Conservation (phyloP, 345 rosid species). For the Jatropha curcas region DNA sequence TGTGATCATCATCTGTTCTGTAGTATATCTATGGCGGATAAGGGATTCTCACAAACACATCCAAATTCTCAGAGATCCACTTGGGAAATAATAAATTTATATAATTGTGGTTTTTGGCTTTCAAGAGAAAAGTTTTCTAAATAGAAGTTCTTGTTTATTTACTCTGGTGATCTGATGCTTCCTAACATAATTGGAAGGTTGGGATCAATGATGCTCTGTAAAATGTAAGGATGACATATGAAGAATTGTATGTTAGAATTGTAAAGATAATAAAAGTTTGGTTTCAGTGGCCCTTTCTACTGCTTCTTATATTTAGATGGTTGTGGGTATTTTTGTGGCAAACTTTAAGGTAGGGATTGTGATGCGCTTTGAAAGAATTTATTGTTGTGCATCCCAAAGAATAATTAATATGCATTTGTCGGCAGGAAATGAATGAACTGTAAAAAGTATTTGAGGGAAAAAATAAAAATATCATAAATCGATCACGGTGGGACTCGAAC, state of each 20-base stretch:
- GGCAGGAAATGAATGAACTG: no score
- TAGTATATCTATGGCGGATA: conserved; percentile 40
- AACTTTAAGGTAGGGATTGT: no score
- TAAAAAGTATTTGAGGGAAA: no score
- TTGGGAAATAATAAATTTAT: conserved; percentile 12
- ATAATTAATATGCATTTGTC: no score
- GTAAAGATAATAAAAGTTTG: neutral
- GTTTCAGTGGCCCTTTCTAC: no score
- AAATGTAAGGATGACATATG: neutral
- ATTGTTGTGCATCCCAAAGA: no score
- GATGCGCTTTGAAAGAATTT: no score
- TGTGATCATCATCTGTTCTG: conserved; percentile 34
- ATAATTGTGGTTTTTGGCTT: neutral
- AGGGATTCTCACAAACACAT: conserved; percentile 21
- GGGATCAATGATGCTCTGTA: neutral
- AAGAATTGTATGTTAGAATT: neutral
- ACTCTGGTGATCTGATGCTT: neutral
- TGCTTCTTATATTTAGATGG: no score
- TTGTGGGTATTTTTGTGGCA: no score
- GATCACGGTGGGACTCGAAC: conserved; percentile 78
- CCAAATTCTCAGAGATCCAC: conserved; percentile 27
- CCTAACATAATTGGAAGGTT: no score
- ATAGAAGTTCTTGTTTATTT: neutral
- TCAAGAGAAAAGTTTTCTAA: neutral
- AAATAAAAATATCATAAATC: neutral